These are phyloP conservation scores for Chloropicon primus DNA, from an alignment of 139 green algal species.

Conservation along the genomic window DNA sequence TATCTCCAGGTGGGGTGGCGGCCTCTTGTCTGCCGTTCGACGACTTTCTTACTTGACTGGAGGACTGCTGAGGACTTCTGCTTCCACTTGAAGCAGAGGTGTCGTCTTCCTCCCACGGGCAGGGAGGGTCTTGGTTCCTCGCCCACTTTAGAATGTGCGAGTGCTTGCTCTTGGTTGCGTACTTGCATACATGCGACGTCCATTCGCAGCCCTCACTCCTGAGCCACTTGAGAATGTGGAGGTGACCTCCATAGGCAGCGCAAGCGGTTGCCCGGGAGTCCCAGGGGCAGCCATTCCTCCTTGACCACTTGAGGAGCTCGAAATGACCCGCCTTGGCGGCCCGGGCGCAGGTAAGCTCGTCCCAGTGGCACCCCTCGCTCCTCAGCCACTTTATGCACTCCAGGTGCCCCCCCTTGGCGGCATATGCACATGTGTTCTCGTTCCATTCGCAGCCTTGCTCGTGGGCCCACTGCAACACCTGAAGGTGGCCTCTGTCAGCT, in stretches of 20 bases:
- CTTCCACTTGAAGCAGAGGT: no score
- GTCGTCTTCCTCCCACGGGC: no score
- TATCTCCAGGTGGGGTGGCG: no score
- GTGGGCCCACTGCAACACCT: background rate
- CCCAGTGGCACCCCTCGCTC: conserved; percentile 5
- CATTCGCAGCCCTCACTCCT: no score
- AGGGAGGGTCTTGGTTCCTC: no score
- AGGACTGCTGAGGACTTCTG: no score
- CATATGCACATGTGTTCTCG: background rate
- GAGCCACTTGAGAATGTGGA: background rate
- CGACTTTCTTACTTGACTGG: no score
- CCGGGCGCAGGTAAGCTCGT: conserved; percentile 2
- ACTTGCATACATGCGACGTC: no score
- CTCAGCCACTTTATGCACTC: no score
- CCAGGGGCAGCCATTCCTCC: background rate
- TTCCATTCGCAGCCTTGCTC: background rate
- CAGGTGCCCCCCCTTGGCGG: background rate
- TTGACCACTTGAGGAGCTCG: conserved; percentile 5
- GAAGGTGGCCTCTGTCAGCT: background rate
- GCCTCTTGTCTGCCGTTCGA: no score
- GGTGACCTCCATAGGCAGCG: background rate
- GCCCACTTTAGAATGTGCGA: no score
- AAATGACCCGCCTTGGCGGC: background rate
- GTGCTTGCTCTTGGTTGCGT: no score
- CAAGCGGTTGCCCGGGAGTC: background rate